These are phyloP conservation scores for Lactifluus hygrophoroides DNA, from an alignment of 768 basidiomycete genomes.

Conservation along the genomic window DNA sequence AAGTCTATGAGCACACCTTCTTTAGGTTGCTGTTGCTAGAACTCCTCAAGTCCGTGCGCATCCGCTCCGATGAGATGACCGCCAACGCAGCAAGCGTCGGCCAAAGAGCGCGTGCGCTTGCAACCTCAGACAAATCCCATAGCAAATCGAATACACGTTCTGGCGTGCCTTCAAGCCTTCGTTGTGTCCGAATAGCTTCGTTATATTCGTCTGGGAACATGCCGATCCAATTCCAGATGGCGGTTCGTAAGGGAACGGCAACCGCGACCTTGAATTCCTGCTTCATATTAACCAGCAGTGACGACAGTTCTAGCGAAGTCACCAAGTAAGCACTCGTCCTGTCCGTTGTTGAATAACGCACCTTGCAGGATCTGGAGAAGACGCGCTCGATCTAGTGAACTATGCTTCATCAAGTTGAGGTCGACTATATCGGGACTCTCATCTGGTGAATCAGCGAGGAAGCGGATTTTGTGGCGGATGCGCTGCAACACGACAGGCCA, in stretches of 20 bases:
- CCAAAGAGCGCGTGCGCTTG: constrained; percentile 53
- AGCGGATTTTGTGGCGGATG: constrained; percentile 59
- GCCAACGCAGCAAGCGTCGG: constrained; percentile 72
- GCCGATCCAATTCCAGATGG: constrained; percentile 89
- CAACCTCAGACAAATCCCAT: constrained; percentile 34
- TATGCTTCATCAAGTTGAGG: constrained; percentile 68
- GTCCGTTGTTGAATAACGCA: constrained; percentile 24
- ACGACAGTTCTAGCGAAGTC: constrained; percentile 54
- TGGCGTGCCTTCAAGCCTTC: constrained; percentile 67
- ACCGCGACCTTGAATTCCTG: constrained; percentile 64
- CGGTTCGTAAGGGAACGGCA: constrained; percentile 61
- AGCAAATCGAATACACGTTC: constrained; percentile 83
- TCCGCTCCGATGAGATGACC: constrained; percentile 59
- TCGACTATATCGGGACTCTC: constrained; percentile 63
- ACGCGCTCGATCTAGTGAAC: constrained; percentile 59
- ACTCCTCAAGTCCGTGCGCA: constrained; percentile 40
- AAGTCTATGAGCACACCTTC: constrained; percentile 8
- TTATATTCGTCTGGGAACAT: constrained; percentile 72
- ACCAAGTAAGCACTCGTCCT: neutral
- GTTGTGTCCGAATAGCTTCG: constrained; percentile 53
- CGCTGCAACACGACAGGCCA: constrained; percentile 72
- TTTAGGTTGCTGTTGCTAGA: constrained; percentile 20
- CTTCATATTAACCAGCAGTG: constrained; percentile 75
- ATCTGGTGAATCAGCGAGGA: constrained; percentile 45
- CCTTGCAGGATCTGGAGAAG: constrained; percentile 67